Conservation (phyloP, 2,329 filamentous ascomycete species). For the Aspergillus awamori region DNA sequence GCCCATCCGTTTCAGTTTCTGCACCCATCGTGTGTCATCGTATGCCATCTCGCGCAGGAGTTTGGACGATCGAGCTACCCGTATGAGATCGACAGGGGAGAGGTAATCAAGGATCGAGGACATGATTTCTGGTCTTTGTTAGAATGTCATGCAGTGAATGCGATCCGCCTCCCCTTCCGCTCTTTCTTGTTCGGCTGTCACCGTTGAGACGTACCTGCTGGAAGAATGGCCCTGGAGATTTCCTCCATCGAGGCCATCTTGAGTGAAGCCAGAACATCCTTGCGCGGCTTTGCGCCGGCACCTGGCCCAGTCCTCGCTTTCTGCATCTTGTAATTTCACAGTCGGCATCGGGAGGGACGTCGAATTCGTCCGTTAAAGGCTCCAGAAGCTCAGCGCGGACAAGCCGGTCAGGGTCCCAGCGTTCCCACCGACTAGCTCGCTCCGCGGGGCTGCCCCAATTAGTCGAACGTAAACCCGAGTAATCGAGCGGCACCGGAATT, state of each 20-base stretch:
- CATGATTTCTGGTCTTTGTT: conserved; percentile 70
- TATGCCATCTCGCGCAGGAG: conserved; percentile 98
- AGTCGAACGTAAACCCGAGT: conserved; percentile 4
- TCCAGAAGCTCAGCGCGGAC: conserved; percentile 15
- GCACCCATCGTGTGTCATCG: conserved; percentile 94
- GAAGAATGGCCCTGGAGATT: conserved; percentile 74
- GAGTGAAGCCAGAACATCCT: conserved; percentile 71
- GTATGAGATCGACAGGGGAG: conserved; percentile 79
- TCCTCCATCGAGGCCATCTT: conserved; percentile 76
- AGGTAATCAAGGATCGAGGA: conserved; percentile 87
- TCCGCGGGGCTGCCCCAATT: conserved; percentile 17
- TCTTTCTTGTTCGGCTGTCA: not conserved
- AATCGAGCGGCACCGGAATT: not conserved
- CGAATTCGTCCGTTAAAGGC: conserved; percentile 8
- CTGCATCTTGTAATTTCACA: conserved; percentile 44
- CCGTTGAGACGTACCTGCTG: conserved; percentile 66
- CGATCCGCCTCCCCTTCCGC: not conserved
- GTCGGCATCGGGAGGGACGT: conserved; percentile 32
- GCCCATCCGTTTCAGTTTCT: conserved; percentile 80
- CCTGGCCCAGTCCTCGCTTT: conserved; percentile 51
- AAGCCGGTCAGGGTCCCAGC: conserved; percentile 14
- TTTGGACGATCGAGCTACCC: conserved; percentile 79
- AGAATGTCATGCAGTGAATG: conserved; percentile 20
- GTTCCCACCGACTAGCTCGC: conserved; percentile 12
- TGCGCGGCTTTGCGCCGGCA: conserved; percentile 40